Evolutionary conservation across 768 basidiomycete species (phyloP).

Genomic region (Punctularia strigosozonata): DNA sequence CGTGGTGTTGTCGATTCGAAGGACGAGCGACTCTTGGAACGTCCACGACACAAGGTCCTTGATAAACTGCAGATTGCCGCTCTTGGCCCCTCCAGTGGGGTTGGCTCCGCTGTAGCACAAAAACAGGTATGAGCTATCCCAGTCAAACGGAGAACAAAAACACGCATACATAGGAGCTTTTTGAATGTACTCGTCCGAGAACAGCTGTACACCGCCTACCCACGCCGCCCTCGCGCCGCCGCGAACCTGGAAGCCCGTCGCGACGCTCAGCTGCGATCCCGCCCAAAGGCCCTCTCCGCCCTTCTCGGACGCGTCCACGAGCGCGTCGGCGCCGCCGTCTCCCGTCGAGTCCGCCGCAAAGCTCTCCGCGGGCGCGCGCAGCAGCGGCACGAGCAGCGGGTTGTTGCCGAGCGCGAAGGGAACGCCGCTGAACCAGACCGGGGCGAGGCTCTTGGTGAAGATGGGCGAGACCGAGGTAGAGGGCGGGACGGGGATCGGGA

Average conservation of each 20-base stretch:
- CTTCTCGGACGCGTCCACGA: slow-evolving; percentile 63
- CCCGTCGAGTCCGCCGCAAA: slow-evolving; percentile 59
- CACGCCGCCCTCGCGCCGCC: slow-evolving; percentile 71
- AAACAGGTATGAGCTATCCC: background rate
- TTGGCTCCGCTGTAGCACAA: no score
- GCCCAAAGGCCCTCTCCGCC: slow-evolving; percentile 77
- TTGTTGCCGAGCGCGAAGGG: slow-evolving; percentile 56
- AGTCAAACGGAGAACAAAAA: slow-evolving; percentile 10
- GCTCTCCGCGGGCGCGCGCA: slow-evolving; percentile 65
- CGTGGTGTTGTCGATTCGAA: slow-evolving; percentile 63
- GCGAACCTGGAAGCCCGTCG: slow-evolving; percentile 81
- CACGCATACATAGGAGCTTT: slow-evolving; percentile 50
- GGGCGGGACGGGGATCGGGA: slow-evolving; percentile 47
- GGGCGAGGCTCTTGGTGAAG: slow-evolving; percentile 34
- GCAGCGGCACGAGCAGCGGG: slow-evolving; percentile 73
- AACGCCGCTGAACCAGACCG: slow-evolving; percentile 70
- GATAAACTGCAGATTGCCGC: slow-evolving; percentile 68
- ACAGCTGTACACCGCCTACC: slow-evolving; percentile 69
- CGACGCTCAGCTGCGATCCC: slow-evolving; percentile 64
- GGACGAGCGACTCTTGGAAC: slow-evolving; percentile 76
- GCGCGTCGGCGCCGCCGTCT: slow-evolving; percentile 44
- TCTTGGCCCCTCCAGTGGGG: slow-evolving; percentile 42
- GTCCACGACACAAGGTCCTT: slow-evolving; percentile 78
- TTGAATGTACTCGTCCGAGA: slow-evolving; percentile 66
- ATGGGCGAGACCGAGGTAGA: slow-evolving; percentile 34